Evolutionary conservation across 1,139 yeast species (phyloP).

Genomic region (Hyphopichia fennica): DNA sequence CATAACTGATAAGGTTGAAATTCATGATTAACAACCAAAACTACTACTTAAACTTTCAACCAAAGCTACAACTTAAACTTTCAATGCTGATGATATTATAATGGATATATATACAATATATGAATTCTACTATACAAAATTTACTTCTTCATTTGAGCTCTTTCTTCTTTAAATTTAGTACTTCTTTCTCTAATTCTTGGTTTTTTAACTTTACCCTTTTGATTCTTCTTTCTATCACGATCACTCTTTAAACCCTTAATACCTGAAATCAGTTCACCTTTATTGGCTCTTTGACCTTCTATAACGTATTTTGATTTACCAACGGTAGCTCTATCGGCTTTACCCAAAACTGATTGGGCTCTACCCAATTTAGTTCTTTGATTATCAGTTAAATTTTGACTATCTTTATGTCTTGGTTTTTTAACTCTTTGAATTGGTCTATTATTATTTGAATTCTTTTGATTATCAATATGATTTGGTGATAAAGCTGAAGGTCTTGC

Average conservation of each 20-base stretch:
- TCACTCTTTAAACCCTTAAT: conserved; percentile 52
- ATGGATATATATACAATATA: not conserved
- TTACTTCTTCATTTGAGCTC: conserved; percentile 17
- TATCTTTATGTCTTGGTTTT: conserved; percentile 20
- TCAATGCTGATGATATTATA: not conserved
- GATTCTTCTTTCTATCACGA: conserved; percentile 21
- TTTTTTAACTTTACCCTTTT: conserved; percentile 53
- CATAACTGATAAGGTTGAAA: not conserved
- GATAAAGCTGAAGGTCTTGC: conserved; percentile 48
- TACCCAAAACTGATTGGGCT: conserved; percentile 72
- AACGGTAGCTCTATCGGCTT: conserved; percentile 71
- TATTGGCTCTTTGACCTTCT: conserved; percentile 84
- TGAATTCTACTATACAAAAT: not conserved
- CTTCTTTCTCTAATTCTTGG: conserved; percentile 70
- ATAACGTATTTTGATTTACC: conserved; percentile 46
- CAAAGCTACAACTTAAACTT: too few relatives aligned
- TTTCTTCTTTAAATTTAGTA: conserved; percentile 53
- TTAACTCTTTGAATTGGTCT: conserved; percentile 15
- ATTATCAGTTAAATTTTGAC: conserved; percentile 47
- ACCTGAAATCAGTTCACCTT: conserved; percentile 61
- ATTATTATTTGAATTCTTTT: conserved; percentile 9
- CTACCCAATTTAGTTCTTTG: conserved; percentile 82
- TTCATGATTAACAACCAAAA: too few relatives aligned
- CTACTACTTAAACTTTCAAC: too few relatives aligned
- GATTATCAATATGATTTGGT: conserved; percentile 45